These are phyloP conservation scores for Ceratocystis harringtonii DNA, from an alignment of 2,329 filamentous ascomycete genomes.

Conservation along the genomic window DNA sequence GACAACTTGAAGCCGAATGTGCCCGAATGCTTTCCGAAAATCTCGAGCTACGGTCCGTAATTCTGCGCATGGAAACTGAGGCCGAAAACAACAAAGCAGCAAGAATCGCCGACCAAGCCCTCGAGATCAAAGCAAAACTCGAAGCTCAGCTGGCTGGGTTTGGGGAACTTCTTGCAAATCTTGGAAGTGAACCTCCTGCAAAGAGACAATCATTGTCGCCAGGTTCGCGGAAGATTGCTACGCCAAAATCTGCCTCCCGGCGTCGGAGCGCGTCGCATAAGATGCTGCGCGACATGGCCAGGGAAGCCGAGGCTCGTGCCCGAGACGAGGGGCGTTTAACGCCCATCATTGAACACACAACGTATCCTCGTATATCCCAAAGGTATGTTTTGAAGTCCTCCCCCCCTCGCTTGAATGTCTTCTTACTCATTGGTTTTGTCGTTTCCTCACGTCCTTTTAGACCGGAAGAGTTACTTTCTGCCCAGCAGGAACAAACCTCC, in stretches of 20 bases:
- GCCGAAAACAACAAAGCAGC: slow-evolving; percentile 45
- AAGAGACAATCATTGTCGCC: slow-evolving; percentile 32
- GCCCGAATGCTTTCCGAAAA: slow-evolving; percentile 66
- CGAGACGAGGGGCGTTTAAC: slow-evolving; percentile 42
- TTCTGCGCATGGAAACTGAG: slow-evolving; percentile 54
- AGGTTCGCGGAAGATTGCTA: slow-evolving; percentile 26
- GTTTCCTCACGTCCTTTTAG: neutral
- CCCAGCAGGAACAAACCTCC: slow-evolving; percentile 23
- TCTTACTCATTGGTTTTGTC: neutral
- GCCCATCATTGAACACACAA: slow-evolving; percentile 55
- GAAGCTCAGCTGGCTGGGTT: slow-evolving; percentile 60
- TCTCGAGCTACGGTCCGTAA: slow-evolving; percentile 53
- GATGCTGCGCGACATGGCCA: slow-evolving; percentile 40
- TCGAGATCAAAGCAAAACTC: slow-evolving; percentile 54
- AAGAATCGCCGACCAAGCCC: slow-evolving; percentile 48
- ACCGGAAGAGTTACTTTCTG: slow-evolving; percentile 5
- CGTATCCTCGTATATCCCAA: slow-evolving; percentile 51
- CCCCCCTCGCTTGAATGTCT: neutral
- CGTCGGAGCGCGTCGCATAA: slow-evolving; percentile 38
- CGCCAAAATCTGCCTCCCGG: slow-evolving; percentile 29
- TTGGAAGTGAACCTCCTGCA: slow-evolving; percentile 46
- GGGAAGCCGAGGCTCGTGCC: slow-evolving; percentile 37
- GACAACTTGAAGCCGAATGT: slow-evolving; percentile 60
- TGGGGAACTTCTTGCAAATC: slow-evolving; percentile 47
- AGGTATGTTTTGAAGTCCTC: slow-evolving; percentile 35